Base-by-base conservation (phyloP, 495 filamentous ascomycete genomes). In the Trichoderma virens region DNA sequence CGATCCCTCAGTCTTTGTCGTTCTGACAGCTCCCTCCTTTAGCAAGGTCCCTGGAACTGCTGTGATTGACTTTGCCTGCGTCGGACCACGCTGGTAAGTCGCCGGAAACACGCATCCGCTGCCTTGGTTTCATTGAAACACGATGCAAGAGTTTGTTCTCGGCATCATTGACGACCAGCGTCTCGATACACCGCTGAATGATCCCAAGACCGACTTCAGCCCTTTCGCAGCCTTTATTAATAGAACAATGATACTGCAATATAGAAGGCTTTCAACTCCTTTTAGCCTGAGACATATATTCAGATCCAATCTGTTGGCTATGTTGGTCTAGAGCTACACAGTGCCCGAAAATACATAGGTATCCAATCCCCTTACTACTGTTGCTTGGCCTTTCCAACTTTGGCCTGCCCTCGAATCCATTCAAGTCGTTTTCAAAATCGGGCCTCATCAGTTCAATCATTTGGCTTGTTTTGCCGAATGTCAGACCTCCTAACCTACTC, bases 31-130 rank as follows among this genome's bases (percentile, higher is more conserved):
- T 0, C 89, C 87, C 0, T 70, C 71, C 13, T 73, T 76, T 47
- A 68, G 72, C 3, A 47, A 67, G 16, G 62, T 64, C 18, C 73
- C 83, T 2, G 90, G 90, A 8, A 92, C 89, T 0, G 87, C 90
- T 3, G 78, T 93, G 61, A 89, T 88, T 18, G 90, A 93, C 74
- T 92, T 93, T 70, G 90, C 91, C 64, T 90, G 92, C 63, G 92
- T 93, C 72, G 88, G 90, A 16, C 90, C 90, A 1, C 85, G 90
- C 56, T 93, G 90, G 90, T 78, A 91, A 1, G 89, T 92, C 6
- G 82, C 79, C 0, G 90, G 92, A 71, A 79, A 87, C 68, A 93
- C 90, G 1, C 92, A 91, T 80, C 82, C 90, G 20, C 89, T 90
- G 6, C 90, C 90, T 0, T 92, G 87, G 86, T 93, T 89, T 67